Base-by-base conservation (phyloP, 768 basidiomycete genomes). In the Rhodotorula graminis region DNA sequence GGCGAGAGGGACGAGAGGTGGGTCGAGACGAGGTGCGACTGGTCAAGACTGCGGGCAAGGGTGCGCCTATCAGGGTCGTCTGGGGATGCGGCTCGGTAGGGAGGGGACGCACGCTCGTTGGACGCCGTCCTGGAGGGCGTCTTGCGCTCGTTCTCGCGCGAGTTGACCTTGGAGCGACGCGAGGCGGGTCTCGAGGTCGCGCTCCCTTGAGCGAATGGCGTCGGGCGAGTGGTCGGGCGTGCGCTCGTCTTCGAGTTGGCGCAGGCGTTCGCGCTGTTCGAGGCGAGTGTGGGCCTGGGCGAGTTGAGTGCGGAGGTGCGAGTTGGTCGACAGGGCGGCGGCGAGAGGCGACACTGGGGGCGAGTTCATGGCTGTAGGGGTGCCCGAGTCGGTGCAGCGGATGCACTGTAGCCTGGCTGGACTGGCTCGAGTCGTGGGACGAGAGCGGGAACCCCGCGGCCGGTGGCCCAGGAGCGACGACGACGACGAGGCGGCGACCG, bases 11-110 rank as follows among this genome's bases (percentile, higher is more conserved):
- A 46, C 40, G 3, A 16, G 18, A 67, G 18, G 50, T 68, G 61
- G 7, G 31, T 9, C 15, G 49, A 3, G 46, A 64, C 60, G 49
- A 68, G 62, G 25, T 37, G 62, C 14, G 62, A 40, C 33, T 42
- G 49, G 44, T 67, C 66, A 21, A 68, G 37, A 18, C 61, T 67
- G 57, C 12, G 59, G 27, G 40, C n/a, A n/a, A 8, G 25, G 50
- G 50, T n/a, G 7, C 25, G 11, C 2, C 9, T 2, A 8, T 25
- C 50, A n/a, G 25, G 7, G 25, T 5, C 14, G 50, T 12, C 14
- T 10, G 5, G 25, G 7, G 7, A 27, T 27, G 50, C 19, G 50
- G 37, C 9, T 56, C 29, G 3, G 14, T 12, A 3, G 14, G 57
- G 21, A 21, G 18, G 23, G 11, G 21, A 58, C 55, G 21, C 42